These are phyloP conservation scores for Penicillium soppii DNA, from an alignment of 495 filamentous ascomycete species.

Conservation along the genomic window DNA sequence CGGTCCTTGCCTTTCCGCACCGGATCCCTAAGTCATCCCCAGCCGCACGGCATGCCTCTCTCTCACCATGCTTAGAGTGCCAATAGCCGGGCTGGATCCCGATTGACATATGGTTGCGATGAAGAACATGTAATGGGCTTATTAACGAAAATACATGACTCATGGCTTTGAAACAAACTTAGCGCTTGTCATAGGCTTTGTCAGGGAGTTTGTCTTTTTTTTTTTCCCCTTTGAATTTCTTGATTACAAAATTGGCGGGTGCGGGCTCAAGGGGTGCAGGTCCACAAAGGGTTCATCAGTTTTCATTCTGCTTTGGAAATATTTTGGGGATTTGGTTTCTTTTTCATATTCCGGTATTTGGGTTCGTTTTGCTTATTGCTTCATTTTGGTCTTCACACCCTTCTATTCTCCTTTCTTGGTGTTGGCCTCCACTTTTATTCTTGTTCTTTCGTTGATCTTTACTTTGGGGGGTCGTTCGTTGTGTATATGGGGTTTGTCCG, in stretches of 20 bases:
- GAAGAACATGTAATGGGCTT: constrained; percentile 6
- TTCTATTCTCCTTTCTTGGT: constrained; percentile 5
- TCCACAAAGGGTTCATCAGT: constrained; percentile 12
- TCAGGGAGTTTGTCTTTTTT: constrained; percentile 17
- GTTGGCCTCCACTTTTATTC: constrained; percentile 1
- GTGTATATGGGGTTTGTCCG: constrained; percentile 18
- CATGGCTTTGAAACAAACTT: constrained; percentile 25
- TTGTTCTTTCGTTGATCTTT: constrained; percentile 18
- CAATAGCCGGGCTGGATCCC: constrained; percentile 24
- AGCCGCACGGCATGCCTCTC: constrained; percentile 27
- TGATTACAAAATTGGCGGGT: too few relatives aligned
- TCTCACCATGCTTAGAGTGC: constrained; percentile 21
- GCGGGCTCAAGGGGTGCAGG: constrained; percentile 9
- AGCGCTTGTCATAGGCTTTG: constrained; percentile 18
- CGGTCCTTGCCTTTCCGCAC: constrained; percentile 32
- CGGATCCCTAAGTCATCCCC: constrained; percentile 33
- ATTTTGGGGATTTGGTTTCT: constrained; percentile 5
- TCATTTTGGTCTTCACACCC: constrained; percentile 3
- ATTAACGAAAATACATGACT: constrained; percentile 27
- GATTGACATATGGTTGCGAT: constrained; percentile 11
- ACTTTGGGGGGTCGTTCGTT: neutral
- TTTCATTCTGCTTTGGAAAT: constrained; percentile 4
- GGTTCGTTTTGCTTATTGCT: constrained; percentile 1
- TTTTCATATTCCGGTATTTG: constrained; percentile 7
- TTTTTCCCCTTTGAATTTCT: neutral